Evolutionary conservation across 2,329 filamentous ascomycete species (phyloP), one percentile per base, ranked within the genome.

Genomic region (Aspergillus sp.): DNA sequence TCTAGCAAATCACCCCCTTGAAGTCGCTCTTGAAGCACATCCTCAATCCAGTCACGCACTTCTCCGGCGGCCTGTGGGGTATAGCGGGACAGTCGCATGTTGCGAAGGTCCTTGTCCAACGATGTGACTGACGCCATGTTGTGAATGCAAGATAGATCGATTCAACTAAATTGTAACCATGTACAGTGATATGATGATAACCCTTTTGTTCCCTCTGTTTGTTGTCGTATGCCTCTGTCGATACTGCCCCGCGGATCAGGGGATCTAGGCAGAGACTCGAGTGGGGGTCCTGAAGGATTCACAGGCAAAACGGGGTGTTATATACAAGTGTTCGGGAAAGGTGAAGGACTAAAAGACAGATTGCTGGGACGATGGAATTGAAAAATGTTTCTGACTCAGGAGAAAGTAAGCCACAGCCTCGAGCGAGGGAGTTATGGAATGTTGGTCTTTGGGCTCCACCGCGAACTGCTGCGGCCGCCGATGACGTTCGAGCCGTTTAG

Each of bases 81-180:
- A 71, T 95, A 97, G 71, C 91, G 88, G 48, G 90, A 88, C 59
- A 95, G 77, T 69, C 93, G 90, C 78, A 97, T 70, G 66, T 84
- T 90, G 77, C 88, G 88, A 82, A 98, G 78, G 74, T 98, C 93
- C 69, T 91, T 91, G 71, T 97, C 93, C 48, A 98, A 76, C 51
- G 89, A 95, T 51, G 88, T 81, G 29, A 97, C 91, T 33, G 91
- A 95, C 57, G 91, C 90, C 91, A 97, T 97, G 53, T 40, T 48
- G 42, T 26, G 13, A n/a, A 39, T 7, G 34, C 7, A n/a, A 34
- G 31, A 39, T 10, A 39, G 37, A 38, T 8, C n/a, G 27, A 12
- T 34, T 29, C 7, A n/a, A 1, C 27, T 27, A 4, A 30, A 7
- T 19, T 4, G 19, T 2, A 32, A 32, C 9, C 30, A 19, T 27